Evolutionary conservation across 768 basidiomycete genomes (phyloP).

Genomic region (Daedaleopsis sinensis): DNA sequence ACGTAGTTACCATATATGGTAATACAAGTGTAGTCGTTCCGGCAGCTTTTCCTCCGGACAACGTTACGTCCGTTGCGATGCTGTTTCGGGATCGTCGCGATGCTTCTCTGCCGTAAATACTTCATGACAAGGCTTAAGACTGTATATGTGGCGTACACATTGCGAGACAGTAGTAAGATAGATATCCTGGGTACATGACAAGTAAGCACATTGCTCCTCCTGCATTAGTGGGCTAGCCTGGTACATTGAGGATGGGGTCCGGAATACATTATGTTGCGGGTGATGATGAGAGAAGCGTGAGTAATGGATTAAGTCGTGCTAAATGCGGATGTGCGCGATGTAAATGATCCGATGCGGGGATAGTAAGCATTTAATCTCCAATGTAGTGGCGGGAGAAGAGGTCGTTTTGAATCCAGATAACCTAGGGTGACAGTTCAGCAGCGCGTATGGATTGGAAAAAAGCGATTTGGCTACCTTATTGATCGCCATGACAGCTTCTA

Average conservation of each 20-base stretch:
- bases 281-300: not conserved
- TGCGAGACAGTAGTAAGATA: too few species aligned
- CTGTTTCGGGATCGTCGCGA: not conserved
- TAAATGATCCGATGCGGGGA: not conserved
- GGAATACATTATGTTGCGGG: not conserved
- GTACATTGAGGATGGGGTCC: not conserved
- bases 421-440: conserved; percentile 26
- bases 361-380: conserved; percentile 27
- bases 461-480: conserved; percentile 42
- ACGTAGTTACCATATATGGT: conserved; percentile 19
- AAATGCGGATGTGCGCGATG: not conserved
- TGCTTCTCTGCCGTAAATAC: not conserved
- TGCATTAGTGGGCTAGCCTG: too few species aligned
- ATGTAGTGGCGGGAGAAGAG: conserved; percentile 49
- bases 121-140: not conserved
- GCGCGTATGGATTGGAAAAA: not conserved
- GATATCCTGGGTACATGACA: too few species aligned
- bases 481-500: conserved; percentile 43
- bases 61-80: not conserved
- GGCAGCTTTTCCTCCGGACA: conserved; percentile 11
- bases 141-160: not conserved
- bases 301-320: not conserved
- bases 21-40: conserved; percentile 8
- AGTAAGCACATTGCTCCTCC: too few species aligned
- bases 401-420: conserved; percentile 56